Percentiles rank a stretch among this genome's conserved stretches.
These are phyloP conservation scores for Starmerella asiatica DNA, from an alignment of 805 yeast genomes.

Conservation along the genomic window DNA sequence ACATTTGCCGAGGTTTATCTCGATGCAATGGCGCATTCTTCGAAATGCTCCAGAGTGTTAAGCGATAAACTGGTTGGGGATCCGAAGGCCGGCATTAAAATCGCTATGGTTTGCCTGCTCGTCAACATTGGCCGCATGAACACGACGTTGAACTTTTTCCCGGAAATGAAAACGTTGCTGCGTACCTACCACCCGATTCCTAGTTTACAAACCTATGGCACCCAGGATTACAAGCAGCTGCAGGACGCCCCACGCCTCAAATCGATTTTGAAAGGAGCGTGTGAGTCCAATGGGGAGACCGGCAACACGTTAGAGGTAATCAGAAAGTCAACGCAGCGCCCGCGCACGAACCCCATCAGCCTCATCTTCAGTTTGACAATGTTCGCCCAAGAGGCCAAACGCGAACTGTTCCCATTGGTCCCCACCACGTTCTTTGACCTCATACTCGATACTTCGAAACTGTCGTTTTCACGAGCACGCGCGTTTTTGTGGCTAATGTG, in stretches of 20 bases:
- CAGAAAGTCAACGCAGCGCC: slow-evolving; percentile 13
- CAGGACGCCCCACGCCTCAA: slow-evolving; percentile 93
- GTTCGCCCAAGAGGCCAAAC: slow-evolving; percentile 40
- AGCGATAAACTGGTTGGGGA: slow-evolving; percentile 62
- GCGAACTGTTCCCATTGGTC: slow-evolving; percentile 25
- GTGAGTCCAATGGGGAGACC: slow-evolving; percentile 39
- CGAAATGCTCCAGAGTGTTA: slow-evolving; percentile 69
- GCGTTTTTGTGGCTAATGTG: slow-evolving; percentile 76
- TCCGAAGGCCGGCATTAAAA: slow-evolving; percentile 48
- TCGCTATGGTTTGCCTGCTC: slow-evolving; percentile 67
- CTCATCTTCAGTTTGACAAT: slow-evolving; percentile 62
- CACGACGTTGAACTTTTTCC: slow-evolving; percentile 84
- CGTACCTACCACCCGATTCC: slow-evolving; percentile 93
- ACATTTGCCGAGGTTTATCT: slow-evolving; percentile 78
- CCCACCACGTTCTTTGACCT: slow-evolving; percentile 35
- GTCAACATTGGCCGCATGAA: slow-evolving; percentile 90
- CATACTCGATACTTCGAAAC: slow-evolving; percentile 46
- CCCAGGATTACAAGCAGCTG: slow-evolving; percentile 52
- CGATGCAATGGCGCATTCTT: slow-evolving; percentile 65
- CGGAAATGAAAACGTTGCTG: slow-evolving; percentile 87
- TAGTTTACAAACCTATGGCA: slow-evolving; percentile 56
- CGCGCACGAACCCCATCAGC: slow-evolving; percentile 59
- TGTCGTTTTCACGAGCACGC: slow-evolving; percentile 53
- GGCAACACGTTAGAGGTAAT: slow-evolving; percentile 12
- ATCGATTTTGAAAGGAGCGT: slow-evolving; percentile 74